Evolutionary conservation across 257 asterid species (phyloP).

Genomic region (Jasminum sambac): DNA sequence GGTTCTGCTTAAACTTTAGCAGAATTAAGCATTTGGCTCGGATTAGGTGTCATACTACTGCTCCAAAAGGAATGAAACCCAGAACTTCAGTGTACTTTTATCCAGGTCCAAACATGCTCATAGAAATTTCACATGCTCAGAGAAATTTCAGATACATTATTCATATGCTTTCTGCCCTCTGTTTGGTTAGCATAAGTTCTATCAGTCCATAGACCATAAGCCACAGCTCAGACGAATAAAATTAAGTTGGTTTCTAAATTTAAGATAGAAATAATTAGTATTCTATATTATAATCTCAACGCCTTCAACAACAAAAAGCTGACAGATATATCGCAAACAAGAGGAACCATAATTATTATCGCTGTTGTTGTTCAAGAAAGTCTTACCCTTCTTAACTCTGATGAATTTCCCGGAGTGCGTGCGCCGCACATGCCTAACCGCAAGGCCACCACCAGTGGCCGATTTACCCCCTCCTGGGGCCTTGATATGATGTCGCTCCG

Average conservation of each 20-base stretch:
- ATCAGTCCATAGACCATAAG: neutral
- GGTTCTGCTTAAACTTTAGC: neutral
- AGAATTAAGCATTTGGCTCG: neutral
- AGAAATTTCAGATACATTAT: neutral
- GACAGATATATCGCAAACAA: neutral
- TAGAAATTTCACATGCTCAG: neutral
- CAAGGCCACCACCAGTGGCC: conserved; percentile 32
- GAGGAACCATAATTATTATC: neutral
- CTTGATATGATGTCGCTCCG: conserved; percentile 44
- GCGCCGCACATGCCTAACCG: conserved; percentile 48
- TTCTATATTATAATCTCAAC: neutral
- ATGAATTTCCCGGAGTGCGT: conserved; percentile 56
- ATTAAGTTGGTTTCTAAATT: neutral
- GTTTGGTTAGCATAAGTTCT: neutral
- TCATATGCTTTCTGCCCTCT: neutral
- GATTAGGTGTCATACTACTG: neutral
- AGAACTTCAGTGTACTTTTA: neutral
- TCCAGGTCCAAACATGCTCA: neutral
- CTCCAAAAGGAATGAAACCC: neutral
- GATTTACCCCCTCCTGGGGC: conserved; percentile 50
- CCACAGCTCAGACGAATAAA: neutral
- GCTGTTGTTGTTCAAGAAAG: neutral
- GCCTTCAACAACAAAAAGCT: neutral
- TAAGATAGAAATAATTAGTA: neutral
- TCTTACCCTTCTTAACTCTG: conserved; percentile 60